Evolutionary conservation across 352 stramenopile species (phyloP), one percentile per base, ranked within the genome.

Genomic region (Phytophthora crassamura): DNA sequence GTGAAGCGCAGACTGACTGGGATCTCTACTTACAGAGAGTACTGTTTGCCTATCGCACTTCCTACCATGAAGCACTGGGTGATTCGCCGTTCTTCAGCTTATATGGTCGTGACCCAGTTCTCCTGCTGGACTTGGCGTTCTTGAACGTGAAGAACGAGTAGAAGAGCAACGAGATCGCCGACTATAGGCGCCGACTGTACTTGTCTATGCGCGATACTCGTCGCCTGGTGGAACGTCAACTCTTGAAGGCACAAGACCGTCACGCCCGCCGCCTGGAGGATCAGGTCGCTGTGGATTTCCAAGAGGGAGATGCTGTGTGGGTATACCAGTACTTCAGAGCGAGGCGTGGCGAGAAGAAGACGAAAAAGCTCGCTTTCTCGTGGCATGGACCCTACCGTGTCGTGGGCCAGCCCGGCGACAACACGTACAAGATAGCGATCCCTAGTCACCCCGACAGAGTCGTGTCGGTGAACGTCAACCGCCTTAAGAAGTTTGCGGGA

Each of bases 381-480:
- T 45, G 30, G 50, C 38, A 58, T 14, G 50, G 50, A 9, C 38
- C 38, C 0, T 58, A 58, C 7, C 22, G 36, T 0, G 22, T 58
- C 1, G 20, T 58, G 2, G 22, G 36, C 2, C 1, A 35, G 4
- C 18, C 41, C 1, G 50, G 50, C 1, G 50, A 58, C 8, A 58
- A 58, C 15, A 12, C 50, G 0, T 58, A 32, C 14, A 12, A 12
- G 4, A 10, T 58, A 2, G 50, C 50, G 0, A 48, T 48, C 5
- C 36, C 50, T 0, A 48, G 1, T 3, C 53, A 60, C 7, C 40
- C 53, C 0, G 14, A 60, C 10, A 10, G 41, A 0, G 53, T 51
- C 5, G 40, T 60, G 11, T 45, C 53, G 0, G 18, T 60, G 0
- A 60, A 52, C 15, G 40, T 60, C 5, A 60, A 51, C 32, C 53